Percentiles rank a stretch among this genome's conserved stretches.
phyloP scores from a whole-genome alignment of 2,329 filamentous ascomycete genomes.

The Diplocarpon mali region DNA sequence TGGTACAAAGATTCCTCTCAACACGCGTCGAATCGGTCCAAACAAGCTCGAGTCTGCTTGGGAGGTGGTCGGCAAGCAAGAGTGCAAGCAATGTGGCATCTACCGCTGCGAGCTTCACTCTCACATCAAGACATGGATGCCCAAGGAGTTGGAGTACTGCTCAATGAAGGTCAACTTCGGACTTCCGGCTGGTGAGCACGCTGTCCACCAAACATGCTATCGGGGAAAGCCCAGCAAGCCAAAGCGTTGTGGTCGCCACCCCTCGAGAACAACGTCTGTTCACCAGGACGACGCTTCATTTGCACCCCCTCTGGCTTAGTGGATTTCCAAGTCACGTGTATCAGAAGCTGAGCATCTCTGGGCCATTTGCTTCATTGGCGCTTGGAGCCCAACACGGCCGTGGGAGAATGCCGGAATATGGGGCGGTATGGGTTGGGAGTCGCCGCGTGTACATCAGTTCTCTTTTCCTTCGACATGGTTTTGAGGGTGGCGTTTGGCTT shows the following conservation, averaged over 20 bases:
- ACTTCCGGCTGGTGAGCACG: slow-evolving; percentile 32
- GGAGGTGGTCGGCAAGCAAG: slow-evolving; percentile 48
- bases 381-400: too few relatives aligned
- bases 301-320: neutral
- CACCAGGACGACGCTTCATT: slow-evolving; percentile 14
- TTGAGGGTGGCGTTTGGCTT: too few relatives aligned
- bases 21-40: slow-evolving; percentile 45
- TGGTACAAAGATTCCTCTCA: slow-evolving; percentile 41
- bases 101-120: slow-evolving; percentile 52
- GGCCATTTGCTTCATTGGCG: too few relatives aligned
- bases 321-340: neutral
- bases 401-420: too few relatives aligned
- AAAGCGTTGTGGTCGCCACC: slow-evolving; percentile 46
- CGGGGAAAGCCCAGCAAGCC: slow-evolving; percentile 49
- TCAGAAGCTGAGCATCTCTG: too few relatives aligned
- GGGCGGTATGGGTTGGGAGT: too few relatives aligned
- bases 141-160: slow-evolving; percentile 46
- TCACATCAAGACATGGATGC: slow-evolving; percentile 51
- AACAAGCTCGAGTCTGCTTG: slow-evolving; percentile 55
- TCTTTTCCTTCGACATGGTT: too few relatives aligned
- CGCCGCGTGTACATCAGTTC: too few relatives aligned
- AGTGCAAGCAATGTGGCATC: slow-evolving; percentile 51
- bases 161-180: slow-evolving; percentile 47
- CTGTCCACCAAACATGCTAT: slow-evolving; percentile 42
- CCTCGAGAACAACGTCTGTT: slow-evolving; percentile 21